These are phyloP conservation scores for Globisporangium solare DNA, from an alignment of 352 stramenopile genomes.

Conservation along the genomic window DNA sequence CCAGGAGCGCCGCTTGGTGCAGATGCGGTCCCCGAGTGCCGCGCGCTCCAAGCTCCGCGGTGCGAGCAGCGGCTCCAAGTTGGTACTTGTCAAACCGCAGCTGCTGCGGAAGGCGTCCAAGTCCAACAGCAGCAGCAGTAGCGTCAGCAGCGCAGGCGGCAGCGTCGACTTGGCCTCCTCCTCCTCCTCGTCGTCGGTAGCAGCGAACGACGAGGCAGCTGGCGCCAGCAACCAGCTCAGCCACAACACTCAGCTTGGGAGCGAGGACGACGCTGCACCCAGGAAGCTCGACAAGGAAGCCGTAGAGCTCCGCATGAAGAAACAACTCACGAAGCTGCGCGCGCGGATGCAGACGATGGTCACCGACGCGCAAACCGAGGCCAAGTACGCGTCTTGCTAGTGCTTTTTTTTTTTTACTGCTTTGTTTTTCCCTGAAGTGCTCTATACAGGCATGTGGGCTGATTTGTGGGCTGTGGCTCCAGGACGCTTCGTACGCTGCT, in stretches of 20 bases:
- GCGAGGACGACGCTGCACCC: slow-evolving; percentile 4
- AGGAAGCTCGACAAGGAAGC: slow-evolving; percentile 19
- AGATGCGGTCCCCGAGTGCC: slow-evolving; percentile 16
- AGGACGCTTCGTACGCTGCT: slow-evolving; percentile 43
- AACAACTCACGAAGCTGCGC: slow-evolving; percentile 42
- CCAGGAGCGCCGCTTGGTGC: slow-evolving; percentile 25
- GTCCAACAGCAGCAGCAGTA: not conserved
- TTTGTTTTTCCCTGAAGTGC: too few relatives aligned
- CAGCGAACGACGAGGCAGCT: slow-evolving; percentile 4
- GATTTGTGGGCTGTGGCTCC: not conserved
- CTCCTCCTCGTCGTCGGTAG: not conserved
- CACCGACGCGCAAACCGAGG: slow-evolving; percentile 37
- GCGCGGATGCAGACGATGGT: slow-evolving; percentile 53
- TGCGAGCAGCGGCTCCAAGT: slow-evolving; percentile 3
- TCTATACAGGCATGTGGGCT: not conserved
- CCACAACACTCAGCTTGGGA: not conserved
- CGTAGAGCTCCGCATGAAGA: slow-evolving; percentile 25
- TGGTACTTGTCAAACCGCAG: slow-evolving; percentile 5
- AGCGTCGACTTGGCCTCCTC: not conserved
- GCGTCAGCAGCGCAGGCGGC: not conserved
- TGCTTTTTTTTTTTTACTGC: too few relatives aligned
- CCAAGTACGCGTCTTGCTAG: too few relatives aligned
- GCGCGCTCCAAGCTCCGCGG: slow-evolving; percentile 3
- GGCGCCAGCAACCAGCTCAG: slow-evolving; percentile 13
- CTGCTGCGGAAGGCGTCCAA: slow-evolving; percentile 10